Base-by-base conservation (phyloP, 768 basidiomycete species). In the Leucocoprinus sp. region DNA sequence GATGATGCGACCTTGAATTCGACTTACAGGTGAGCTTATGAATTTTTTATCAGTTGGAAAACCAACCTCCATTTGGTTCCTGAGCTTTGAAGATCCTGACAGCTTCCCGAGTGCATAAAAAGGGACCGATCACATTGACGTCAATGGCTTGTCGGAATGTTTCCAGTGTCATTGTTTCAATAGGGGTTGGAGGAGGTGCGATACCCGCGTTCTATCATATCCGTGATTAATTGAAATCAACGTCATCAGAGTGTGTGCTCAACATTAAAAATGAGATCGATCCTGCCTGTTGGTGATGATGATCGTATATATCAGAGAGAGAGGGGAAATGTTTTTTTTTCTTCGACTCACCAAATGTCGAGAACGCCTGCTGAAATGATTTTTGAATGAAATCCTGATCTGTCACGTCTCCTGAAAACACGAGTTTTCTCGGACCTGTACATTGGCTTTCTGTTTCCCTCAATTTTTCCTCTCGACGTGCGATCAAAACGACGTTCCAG, bases 221-320 rank as follows among this genome's bases (percentile, higher is more conserved):
- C 17, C 21, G 24, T 7, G 21, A 35, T 46, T 8, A 31, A 7
- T 26, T 23, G 18, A 21, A 26, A 50, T 33, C 31, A 15, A n/a
- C 22, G 5, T n/a, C 8, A 8, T 17, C 22, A 8, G 19, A 23
- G 22, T 21, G 23, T 12, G 34, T 23, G n/a, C 55, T 76, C 54
- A 52, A 82, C 89, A 60, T 92, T 92, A 66, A 92, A 93, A 19
- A 92, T 55, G 26, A 91, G 55, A 59, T 93, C 88, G 8, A 87
- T 53, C 3, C 79, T 69, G 12, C 79, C 82, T 84, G 50, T 9
- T 36, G 27, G 5, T 5, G 14, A 18, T 5, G n/a, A 17, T 27
- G n/a, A 17, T 21, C 8, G 12, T 11, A 21, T 12, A 18, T 11
- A 15, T 19, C 15, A 2, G 21, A 22, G 15, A 11, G 22, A 12